A percentile compares a stretch with the other conserved stretches of the same genome.
These are phyloP conservation scores for Claviceps purpurea DNA, from an alignment of 2,329 filamentous ascomycete genomes.

Conservation along the genomic window DNA sequence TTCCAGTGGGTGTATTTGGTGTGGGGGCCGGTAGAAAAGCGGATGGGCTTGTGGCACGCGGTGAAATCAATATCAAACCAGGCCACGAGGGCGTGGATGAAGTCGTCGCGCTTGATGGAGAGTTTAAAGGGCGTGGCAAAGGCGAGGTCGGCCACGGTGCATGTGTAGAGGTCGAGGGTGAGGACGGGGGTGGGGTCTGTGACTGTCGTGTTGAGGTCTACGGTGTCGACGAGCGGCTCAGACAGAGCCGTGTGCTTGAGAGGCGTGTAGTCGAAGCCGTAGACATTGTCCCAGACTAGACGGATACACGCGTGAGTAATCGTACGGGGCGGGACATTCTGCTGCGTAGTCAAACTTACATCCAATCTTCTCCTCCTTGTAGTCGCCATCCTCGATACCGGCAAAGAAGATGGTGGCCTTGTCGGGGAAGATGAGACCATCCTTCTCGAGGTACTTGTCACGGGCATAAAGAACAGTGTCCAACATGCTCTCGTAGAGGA, in stretches of 20 bases:
- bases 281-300: conserved; percentile 97
- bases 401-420: conserved; percentile 97
- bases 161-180: conserved; percentile 86
- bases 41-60: conserved; percentile 94
- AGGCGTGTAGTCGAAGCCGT: conserved; percentile 91
- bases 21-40: conserved; percentile 93
- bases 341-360: conserved; percentile 45
- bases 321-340: too few relatives aligned
- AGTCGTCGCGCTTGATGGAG: conserved; percentile 71
- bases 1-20: conserved; percentile 99
- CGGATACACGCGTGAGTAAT: neutral
- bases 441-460: conserved; percentile 76
- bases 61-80: conserved; percentile 99
- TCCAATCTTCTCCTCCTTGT: conserved; percentile 99
- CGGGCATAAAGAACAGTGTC: conserved; percentile 95
- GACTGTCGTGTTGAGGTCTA: conserved; percentile 92
- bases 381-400: conserved; percentile 95
- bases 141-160: conserved; percentile 67
- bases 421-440: conserved; percentile 93
- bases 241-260: conserved; percentile 88
- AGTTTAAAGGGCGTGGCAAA: conserved; percentile 73
- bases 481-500: conserved; percentile 97
- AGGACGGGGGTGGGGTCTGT: conserved; percentile 80
- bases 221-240: conserved; percentile 93
- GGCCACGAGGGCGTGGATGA: conserved; percentile 87